Conservation (phyloP, 352 stramenopile genomes). For the Pythium scleroteichum region DNA sequence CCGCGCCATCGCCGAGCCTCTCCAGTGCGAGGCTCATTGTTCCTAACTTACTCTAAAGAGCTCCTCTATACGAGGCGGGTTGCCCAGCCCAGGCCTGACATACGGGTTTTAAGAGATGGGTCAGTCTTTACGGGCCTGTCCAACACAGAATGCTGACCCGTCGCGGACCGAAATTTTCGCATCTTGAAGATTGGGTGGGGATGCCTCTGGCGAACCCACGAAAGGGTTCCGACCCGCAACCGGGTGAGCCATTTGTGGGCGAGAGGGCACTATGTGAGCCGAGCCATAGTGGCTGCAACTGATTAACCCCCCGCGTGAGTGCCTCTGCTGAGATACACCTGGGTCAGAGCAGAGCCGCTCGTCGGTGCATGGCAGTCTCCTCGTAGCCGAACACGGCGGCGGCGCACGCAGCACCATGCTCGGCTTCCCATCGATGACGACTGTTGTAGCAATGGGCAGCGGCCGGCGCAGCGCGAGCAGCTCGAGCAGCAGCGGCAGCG, state of each 20-base stretch:
- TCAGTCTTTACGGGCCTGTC: too few species aligned
- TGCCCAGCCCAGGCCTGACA: too few species aligned
- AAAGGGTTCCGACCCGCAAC: not conserved
- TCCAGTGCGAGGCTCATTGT: slow-evolving; percentile 67
- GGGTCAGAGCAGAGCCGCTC: not conserved
- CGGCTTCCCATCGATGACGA: too few species aligned
- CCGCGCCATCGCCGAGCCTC: slow-evolving; percentile 62
- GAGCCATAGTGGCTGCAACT: slow-evolving; percentile 1
- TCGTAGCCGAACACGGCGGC: not conserved
- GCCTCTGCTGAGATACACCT: slow-evolving; percentile 14
- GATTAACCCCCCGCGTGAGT: slow-evolving; percentile 2
- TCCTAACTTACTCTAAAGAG: not conserved
- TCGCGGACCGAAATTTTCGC: not conserved
- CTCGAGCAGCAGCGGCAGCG: slow-evolving; percentile 12
- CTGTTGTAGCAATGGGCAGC: slow-evolving; percentile 9
- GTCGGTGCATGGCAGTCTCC: slow-evolving; percentile 16
- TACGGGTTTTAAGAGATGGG: too few species aligned
- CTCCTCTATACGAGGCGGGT: too few species aligned
- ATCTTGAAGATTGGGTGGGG: slow-evolving; percentile 14
- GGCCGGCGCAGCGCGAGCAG: slow-evolving; percentile 12
- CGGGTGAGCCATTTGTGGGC: slow-evolving; percentile 9
- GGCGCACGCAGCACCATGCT: not conserved
- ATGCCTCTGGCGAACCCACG: slow-evolving; percentile 1
- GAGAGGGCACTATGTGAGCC: slow-evolving; percentile 3
- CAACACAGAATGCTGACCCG: not conserved